phyloP scores from a whole-genome alignment of 129 eudicot genomes.

The Calendula officinalis region DNA sequence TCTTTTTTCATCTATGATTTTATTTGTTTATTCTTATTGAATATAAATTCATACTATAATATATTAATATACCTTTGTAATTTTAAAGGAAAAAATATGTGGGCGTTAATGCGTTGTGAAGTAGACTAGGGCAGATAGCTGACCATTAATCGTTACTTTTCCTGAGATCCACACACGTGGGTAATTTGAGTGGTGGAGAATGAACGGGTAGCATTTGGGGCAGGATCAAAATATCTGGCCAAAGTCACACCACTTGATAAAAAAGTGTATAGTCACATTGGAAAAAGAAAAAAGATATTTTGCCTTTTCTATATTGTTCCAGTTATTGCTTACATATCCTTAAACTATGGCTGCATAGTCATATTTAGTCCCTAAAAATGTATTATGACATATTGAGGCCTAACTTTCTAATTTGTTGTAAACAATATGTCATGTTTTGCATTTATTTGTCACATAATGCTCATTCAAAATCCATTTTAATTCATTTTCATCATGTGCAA shows the following conservation, averaged over 20 bases:
- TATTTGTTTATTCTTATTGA: too few species aligned
- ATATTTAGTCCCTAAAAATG: slow-evolving; percentile 13
- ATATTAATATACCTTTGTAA: too few species aligned
- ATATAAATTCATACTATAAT: too few species aligned
- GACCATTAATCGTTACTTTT: not conserved
- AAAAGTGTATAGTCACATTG: slow-evolving; percentile 7
- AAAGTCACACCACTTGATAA: slow-evolving; percentile 26
- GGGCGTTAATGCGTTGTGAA: too few species aligned
- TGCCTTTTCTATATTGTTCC: not conserved
- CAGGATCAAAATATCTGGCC: slow-evolving; percentile 38
- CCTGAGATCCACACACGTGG: slow-evolving; percentile 8
- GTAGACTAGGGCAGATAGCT: slow-evolving; percentile 13
- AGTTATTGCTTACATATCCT: not conserved
- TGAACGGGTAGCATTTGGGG: slow-evolving; percentile 32
- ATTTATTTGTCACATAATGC: too few species aligned
- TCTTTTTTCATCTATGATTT: too few species aligned
- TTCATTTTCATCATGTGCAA: too few species aligned
- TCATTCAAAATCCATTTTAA: too few species aligned
- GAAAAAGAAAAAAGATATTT: not conserved
- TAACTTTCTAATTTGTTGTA: too few species aligned
- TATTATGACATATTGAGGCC: not conserved
- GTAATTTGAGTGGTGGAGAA: slow-evolving; percentile 28
- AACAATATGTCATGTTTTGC: too few species aligned
- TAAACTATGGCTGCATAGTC: slow-evolving; percentile 6
- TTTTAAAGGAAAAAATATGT: too few species aligned